A percentile compares a stretch with the other conserved stretches of the same genome.
Conservation (phyloP, 2,329 filamentous ascomycete species). For the Hypoxylon sp. region DNA sequence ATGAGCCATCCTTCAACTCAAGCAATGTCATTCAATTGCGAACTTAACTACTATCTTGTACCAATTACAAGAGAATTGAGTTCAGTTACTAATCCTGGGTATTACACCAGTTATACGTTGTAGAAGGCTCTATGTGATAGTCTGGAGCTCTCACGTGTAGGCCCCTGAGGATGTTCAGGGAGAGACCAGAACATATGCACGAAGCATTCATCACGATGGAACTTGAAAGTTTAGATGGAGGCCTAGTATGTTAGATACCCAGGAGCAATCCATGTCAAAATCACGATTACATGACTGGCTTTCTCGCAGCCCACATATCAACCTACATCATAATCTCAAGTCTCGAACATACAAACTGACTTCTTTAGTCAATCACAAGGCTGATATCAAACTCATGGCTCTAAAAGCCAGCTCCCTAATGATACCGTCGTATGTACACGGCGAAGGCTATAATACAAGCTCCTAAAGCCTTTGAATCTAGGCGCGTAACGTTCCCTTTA, state of each 20-base stretch:
- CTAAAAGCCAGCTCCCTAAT: conserved; percentile 5
- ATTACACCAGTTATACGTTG: not conserved
- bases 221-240: not conserved
- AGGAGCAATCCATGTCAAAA: not conserved
- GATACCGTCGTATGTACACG: not conserved
- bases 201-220: not conserved
- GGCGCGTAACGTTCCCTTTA: conserved; percentile 42
- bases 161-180: not conserved
- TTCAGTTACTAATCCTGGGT: not conserved
- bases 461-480: conserved; percentile 12
- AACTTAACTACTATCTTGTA: not conserved
- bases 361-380: conserved; percentile 8
- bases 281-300: not conserved
- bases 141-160: not conserved
- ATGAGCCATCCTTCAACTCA: conserved; percentile 1
- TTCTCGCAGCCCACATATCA: not conserved
- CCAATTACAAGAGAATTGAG: not conserved
- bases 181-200: not conserved
- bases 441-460: conserved; percentile 13
- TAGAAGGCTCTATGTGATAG: not conserved
- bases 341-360: not conserved
- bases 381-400: conserved; percentile 17
- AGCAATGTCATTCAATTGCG: not conserved
- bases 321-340: not conserved
- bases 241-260: not conserved